These are phyloP conservation scores for Pyrenula massariospora DNA, from an alignment of 495 filamentous ascomycete species.

Conservation along the genomic window DNA sequence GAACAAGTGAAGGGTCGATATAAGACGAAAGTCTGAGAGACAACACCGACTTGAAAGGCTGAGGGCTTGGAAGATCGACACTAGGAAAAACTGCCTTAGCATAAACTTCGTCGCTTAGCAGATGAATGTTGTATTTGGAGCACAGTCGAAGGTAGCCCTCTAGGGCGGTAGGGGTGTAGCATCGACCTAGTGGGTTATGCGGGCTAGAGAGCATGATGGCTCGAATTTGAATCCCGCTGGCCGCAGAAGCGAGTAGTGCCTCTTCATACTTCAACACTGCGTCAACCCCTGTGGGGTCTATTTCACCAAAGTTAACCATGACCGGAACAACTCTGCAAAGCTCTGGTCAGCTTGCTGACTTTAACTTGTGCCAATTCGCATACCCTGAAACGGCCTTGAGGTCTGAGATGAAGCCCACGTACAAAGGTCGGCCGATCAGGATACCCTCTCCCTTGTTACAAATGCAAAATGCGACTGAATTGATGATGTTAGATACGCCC, in stretches of 20 bases:
- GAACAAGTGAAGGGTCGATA: constrained; percentile 38
- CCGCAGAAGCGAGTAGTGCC: constrained; percentile 13
- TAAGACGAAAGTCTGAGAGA: constrained; percentile 32
- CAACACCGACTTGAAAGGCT: constrained; percentile 37
- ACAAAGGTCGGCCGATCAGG: constrained; percentile 37
- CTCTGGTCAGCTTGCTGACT: too few species aligned
- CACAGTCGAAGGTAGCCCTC: constrained; percentile 38
- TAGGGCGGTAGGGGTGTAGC: constrained; percentile 38
- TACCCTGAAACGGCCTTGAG: constrained; percentile 18
- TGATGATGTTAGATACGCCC: constrained; percentile 34
- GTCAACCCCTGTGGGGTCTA: constrained; percentile 30
- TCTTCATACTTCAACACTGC: constrained; percentile 30
- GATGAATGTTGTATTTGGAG: constrained; percentile 40
- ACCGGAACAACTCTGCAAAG: constrained; percentile 13
- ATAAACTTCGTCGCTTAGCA: constrained; percentile 56
- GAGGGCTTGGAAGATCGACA: constrained; percentile 12
- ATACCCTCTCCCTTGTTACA: constrained; percentile 37
- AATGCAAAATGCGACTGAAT: constrained; percentile 30
- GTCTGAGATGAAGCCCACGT: constrained; percentile 31
- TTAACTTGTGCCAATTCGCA: not conserved
- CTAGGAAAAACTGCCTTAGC: constrained; percentile 40
- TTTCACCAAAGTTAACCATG: constrained; percentile 28
- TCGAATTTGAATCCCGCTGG: constrained; percentile 22
- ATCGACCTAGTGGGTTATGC: constrained; percentile 48
- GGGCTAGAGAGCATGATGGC: constrained; percentile 47